These are phyloP conservation scores for Plasmopara halstedii DNA, from an alignment of 352 stramenopile genomes.

Conservation along the genomic window DNA sequence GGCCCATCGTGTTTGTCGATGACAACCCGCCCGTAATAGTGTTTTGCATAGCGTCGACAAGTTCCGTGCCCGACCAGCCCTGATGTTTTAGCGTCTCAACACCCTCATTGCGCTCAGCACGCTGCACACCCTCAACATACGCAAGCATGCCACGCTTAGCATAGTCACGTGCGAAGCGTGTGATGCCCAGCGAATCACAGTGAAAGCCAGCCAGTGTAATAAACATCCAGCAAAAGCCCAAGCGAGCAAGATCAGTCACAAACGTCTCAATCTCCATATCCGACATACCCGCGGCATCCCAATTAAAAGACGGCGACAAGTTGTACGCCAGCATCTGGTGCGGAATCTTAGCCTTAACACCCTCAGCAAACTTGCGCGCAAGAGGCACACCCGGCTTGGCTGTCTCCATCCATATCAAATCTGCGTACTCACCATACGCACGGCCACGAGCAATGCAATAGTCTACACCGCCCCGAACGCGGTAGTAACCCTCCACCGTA, in stretches of 20 bases:
- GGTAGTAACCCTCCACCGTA: conserved; percentile 97
- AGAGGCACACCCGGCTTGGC: conserved; percentile 91
- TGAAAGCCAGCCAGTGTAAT: conserved; percentile 99
- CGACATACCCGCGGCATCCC: conserved; percentile 94
- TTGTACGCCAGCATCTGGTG: conserved; percentile 99
- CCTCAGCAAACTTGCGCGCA: conserved; percentile 90
- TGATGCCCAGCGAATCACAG: conserved; percentile 94
- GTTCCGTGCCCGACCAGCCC: conserved; percentile 95
- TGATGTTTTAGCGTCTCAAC: conserved; percentile 98
- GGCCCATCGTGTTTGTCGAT: conserved; percentile 96
- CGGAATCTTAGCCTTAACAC: conserved; percentile 87
- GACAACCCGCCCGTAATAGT: conserved; percentile 92
- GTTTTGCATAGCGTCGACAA: conserved; percentile 95
- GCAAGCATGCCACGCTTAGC: conserved; percentile 88
- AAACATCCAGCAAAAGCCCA: conserved; percentile 98
- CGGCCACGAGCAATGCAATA: conserved; percentile 95
- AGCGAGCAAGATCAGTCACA: conserved; percentile 91
- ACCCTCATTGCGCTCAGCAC: conserved; percentile 89
- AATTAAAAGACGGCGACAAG: conserved; percentile 98
- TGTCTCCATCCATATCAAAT: conserved; percentile 99
- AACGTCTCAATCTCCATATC: conserved; percentile 92
- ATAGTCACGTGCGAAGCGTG: conserved; percentile 90
- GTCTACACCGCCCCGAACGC: conserved; percentile 91
- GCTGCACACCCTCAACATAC: conserved; percentile 96
- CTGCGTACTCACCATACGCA: conserved; percentile 92